Conservation (phyloP, 306 rosid genomes). For the apple (Malus domestica) region DNA sequence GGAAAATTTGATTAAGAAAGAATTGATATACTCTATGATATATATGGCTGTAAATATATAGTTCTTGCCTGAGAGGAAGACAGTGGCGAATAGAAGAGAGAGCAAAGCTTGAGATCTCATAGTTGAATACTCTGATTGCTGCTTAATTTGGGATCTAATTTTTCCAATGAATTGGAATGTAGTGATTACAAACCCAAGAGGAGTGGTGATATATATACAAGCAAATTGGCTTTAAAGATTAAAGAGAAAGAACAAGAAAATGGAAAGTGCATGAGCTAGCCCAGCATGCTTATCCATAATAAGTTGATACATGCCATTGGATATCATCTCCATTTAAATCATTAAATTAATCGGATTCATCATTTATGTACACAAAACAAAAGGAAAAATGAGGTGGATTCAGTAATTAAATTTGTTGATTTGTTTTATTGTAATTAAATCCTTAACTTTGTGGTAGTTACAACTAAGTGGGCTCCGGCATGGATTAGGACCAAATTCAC, state of each 20-base stretch:
- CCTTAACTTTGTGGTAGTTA: not conserved
- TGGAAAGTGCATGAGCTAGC: not conserved
- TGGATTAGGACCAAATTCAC: too few relatives aligned
- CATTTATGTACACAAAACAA: not conserved
- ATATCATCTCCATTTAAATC: not conserved
- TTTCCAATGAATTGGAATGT: not conserved
- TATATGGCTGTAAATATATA: not conserved
- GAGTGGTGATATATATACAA: not conserved
- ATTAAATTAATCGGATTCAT: too few relatives aligned
- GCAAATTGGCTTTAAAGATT: not conserved
- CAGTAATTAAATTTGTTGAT: not conserved
- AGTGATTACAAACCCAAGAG: not conserved
- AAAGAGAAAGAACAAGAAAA: not conserved
- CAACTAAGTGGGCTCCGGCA: not conserved
- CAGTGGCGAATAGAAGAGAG: not conserved
- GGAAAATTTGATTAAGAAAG: not conserved
- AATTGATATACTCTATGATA: not conserved
- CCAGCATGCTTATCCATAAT: not conserved
- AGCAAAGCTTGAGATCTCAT: constrained; percentile 5
- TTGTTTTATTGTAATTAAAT: not conserved
- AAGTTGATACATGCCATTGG: not conserved
- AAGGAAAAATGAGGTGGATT: not conserved
- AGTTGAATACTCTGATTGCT: not conserved
- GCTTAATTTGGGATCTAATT: not conserved
- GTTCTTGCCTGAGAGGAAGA: not conserved